Evolutionary conservation across 305 asterid genomes (phyloP), one percentile per base, ranked within the genome.

Genomic region (Fraxinus sp.): DNA sequence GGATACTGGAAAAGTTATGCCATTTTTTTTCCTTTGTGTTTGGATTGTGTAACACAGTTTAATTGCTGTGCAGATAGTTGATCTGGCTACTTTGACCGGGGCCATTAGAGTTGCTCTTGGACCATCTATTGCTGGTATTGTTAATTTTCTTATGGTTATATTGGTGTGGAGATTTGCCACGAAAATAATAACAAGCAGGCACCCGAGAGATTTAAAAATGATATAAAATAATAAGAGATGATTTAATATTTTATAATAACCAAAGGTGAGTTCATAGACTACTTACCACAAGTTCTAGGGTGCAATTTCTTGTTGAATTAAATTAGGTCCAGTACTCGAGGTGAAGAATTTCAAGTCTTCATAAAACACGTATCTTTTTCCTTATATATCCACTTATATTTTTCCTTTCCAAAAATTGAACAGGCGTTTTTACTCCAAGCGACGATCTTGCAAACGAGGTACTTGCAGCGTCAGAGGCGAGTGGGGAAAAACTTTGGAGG

Each of bases 21-120:
- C 72, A 1, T 59, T 16, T 16, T 41, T 66, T 43, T 46, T 30
- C 70, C 36, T 26, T 32, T n/a, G 79, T 73, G 77, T 46, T 57
- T 37, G 20, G 64, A 36, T 28, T 80, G 70, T 83, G 36, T 79
- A 79, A 81, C 35, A 1, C 22, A 16, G 62, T 68, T 79, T 37
- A 22, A 74, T 84, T 64, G 4, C 26, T 77, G 32, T 82, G 91
- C 90, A 95, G 99, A 92, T 96, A n/a, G 93, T 96, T 86, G 99
- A 96, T 87, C 89, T 96, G 84, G 98, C 99, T 77, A 95, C 99
- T 68, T 87, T 96, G 82, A 96, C 99, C 22, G 99, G 98, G 78
- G 98, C 98, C 33, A 93, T 98, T 33, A 28, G 89, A 4, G 86
- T 96, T 36, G 99, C 98, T 83, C 97, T 96, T 88, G 99, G 99